Base-by-base conservation (phyloP, 345 rosid species). In the Aethionema arabicum region DNA sequence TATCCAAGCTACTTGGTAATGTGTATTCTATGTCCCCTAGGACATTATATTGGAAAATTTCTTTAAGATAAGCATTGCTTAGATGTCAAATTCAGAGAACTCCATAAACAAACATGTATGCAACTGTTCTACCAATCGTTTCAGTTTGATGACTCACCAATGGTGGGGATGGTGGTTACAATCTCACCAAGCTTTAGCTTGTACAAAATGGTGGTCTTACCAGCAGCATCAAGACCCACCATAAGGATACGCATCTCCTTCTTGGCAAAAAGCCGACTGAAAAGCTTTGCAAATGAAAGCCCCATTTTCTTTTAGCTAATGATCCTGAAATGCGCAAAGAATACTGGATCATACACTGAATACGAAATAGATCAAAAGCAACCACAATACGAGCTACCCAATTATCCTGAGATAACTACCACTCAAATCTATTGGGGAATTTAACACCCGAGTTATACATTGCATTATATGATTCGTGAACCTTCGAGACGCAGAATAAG, bases 201-300 rank as follows among this genome's bases (percentile, higher is more conserved):
- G 68, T 82, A 82, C 48, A 82, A 55, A 67, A 82, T 85, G 77
- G 87, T 82, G 32, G 90, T 85, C 79, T 85, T 82, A 76, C 87
- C 87, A 65, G 87, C 90, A 32, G 86, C 90, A 59, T 84, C 86
- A 40, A 84, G 90, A 81, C 90, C 90, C 29, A 84, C 90, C 86
- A 84, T 84, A 43, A 84, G 90, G 64, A 84, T 84, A 1, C 86
- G 80, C 86, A 84, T 81, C 80, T 84, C 90, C 67, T 81, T 84
- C 81, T 84, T 84, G 59, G 83, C 88, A 64, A 80, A 80, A 36
- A 82, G 83, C 67, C 80, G 72, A 71, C 85, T 82, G 65, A 85
- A 85, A 65, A 85, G 84, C 81, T 85, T 85, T 0, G 84, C 75
- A 73, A 85, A 85, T 54, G 85, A 77, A 74, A 85, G 64, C 64